Conservation (phyloP, 2,329 filamentous ascomycete genomes). For the Colletotrichum euphorbiae region DNA sequence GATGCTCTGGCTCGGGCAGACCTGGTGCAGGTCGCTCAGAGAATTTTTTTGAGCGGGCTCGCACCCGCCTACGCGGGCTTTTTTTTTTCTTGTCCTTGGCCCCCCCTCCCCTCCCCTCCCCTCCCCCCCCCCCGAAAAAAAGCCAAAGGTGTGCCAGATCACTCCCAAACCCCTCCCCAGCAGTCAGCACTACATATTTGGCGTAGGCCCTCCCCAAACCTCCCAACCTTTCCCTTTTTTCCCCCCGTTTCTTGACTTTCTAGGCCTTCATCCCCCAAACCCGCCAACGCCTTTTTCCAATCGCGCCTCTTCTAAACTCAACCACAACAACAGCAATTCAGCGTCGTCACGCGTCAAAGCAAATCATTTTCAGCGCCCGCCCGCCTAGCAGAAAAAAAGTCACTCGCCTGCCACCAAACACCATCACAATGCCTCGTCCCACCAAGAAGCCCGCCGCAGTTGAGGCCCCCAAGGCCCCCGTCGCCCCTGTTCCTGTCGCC, state of each 20-base stretch:
- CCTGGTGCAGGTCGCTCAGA: neutral
- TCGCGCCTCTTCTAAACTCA: conserved; percentile 45
- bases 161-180: conserved; percentile 37
- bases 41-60: conserved; percentile 40
- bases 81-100: conserved; percentile 43
- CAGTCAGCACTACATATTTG: conserved; percentile 39
- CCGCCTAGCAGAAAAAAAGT: conserved; percentile 12
- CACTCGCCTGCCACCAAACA: conserved; percentile 36
- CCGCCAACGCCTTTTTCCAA: conserved; percentile 41
- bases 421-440: conserved; percentile 57
- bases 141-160: conserved; percentile 30
- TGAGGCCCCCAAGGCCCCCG: conserved; percentile 51
- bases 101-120: conserved; percentile 34
- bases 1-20: conserved; percentile 7
- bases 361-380: conserved; percentile 34
- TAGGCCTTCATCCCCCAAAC: conserved; percentile 32
- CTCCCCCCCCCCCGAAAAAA: neutral
- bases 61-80: conserved; percentile 47
- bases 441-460: conserved; percentile 57
- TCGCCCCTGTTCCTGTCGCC: conserved; percentile 49
- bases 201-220: conserved; percentile 39
- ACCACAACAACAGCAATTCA: conserved; percentile 43
- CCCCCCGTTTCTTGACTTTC: conserved; percentile 38
- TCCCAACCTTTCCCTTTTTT: conserved; percentile 43
- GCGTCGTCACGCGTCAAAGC: conserved; percentile 37